Base-by-base conservation (phyloP, 192 early-diverging fungal genomes). In the Spinellus fusiger region DNA sequence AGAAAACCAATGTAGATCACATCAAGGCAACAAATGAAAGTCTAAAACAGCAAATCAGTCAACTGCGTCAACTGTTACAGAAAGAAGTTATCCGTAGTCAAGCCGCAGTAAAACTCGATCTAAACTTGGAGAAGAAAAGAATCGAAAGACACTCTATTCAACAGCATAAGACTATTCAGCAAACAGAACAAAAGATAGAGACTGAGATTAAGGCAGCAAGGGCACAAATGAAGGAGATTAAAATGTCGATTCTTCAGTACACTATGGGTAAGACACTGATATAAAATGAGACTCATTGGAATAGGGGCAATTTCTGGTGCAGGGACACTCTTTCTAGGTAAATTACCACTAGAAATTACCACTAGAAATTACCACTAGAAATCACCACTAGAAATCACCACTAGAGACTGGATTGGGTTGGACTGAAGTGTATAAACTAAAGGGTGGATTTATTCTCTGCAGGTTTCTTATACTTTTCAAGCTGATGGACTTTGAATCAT, bases 171-270 rank as follows among this genome's bases (percentile, higher is more conserved):
- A 85, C 86, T 57, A 83, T 97, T 25, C 81, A 88, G 48, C 88
- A 93, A 56, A 88, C 93, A 0, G 91, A 92, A 49, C 75, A 89
- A 18, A 84, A 84, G 58, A 94, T 97, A 53, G 94, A 94, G 59
- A 78, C 83, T 34, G 94, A 97, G 73, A 90, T 97, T 51, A 79
- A 86, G 13, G 79, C 76, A 1, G 68, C 95, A 47, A 78, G 87
- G 32, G 92, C 85, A 18, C 84, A 90, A 63, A 90, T 95, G 87
- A 90, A 94, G 75, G 87, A 88, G 15, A 91, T 94, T 66, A 93
- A 93, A 64, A 86, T 88, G 29, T 84, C 85, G 54, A 89, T 89
- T 31, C 56, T 91, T 34, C 87, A 87, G 73, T 89, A 91, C 55
- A 85, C 89, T 82, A 80, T 91, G 26, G 89, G 83, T 59, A 57